Evolutionary conservation across 768 basidiomycete species (phyloP).

Genomic region (Collybiopsis luxurians): DNA sequence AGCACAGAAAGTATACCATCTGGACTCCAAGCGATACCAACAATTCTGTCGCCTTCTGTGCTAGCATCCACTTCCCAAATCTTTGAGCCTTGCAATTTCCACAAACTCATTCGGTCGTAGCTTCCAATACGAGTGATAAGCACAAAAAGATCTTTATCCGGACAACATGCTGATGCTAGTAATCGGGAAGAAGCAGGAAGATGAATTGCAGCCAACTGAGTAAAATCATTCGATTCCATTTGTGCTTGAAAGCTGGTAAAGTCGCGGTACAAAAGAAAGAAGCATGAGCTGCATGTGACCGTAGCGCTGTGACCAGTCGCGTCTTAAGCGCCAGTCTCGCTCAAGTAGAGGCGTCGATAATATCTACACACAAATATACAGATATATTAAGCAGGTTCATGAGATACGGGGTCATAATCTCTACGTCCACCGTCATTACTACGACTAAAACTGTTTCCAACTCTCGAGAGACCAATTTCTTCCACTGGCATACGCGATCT

Average conservation of each 20-base stretch:
- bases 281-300: not conserved
- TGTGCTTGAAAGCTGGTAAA: not conserved
- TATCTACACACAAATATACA: no score
- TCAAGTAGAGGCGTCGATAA: no score
- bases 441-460: conserved; percentile 38
- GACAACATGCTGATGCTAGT: conserved; percentile 68
- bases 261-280: not conserved
- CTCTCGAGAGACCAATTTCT: conserved; percentile 34
- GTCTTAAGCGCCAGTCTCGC: not conserved
- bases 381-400: conserved; percentile 4
- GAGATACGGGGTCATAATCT: conserved; percentile 45
- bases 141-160: conserved; percentile 79
- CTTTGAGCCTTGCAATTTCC: conserved; percentile 78
- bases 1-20: conserved; percentile 49
- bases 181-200: conserved; percentile 59
- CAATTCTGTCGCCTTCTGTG: conserved; percentile 45
- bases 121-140: conserved; percentile 66
- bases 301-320: not conserved
- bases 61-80: conserved; percentile 80
- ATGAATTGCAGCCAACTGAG: conserved; percentile 53
- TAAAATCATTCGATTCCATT: conserved; percentile 50
- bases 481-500: conserved; percentile 52
- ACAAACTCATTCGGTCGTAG: conserved; percentile 69
- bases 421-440: conserved; percentile 30
- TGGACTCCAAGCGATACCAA: conserved; percentile 76